Evolutionary conservation across 257 asterid species (phyloP).

Genomic region (Primulina eburnea): DNA sequence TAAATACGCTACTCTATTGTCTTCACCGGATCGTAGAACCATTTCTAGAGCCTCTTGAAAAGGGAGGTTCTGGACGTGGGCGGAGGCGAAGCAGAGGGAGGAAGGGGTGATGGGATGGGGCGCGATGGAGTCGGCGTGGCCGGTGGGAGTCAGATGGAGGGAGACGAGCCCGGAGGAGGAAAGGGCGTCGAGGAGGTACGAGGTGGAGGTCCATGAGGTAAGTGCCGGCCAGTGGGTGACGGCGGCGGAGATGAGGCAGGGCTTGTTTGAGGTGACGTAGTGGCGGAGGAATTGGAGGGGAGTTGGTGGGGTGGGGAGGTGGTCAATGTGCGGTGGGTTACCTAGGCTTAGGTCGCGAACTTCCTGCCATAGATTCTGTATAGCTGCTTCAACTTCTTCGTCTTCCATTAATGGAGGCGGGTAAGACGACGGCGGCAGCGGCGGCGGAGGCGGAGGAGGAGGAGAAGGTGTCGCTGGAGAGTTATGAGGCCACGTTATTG

Average conservation of each 20-base stretch:
- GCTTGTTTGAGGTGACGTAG: constrained; percentile 66
- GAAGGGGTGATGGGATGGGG: constrained; percentile 45
- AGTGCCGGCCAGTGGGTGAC: constrained; percentile 77
- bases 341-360: constrained; percentile 68
- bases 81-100: constrained; percentile 74
- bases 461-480: no score
- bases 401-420: constrained; percentile 24
- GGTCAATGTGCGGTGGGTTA: constrained; percentile 44
- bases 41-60: constrained; percentile 53
- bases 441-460: no score
- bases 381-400: constrained; percentile 27
- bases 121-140: constrained; percentile 72
- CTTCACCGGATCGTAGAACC: constrained; percentile 39
- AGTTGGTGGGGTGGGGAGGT: constrained; percentile 62
- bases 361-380: constrained; percentile 73
- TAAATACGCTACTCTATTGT: constrained; percentile 51
- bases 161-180: constrained; percentile 63
- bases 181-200: constrained; percentile 61
- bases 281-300: constrained; percentile 81
- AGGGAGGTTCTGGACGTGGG: constrained; percentile 53
- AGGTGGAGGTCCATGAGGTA: constrained; percentile 57
- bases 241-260: constrained; percentile 78
- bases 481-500: no score
- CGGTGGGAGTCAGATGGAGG: constrained; percentile 87
- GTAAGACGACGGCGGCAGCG: neutral